Evolutionary conservation across 1,284 basidiomycete genomes (phyloP), one percentile per base, ranked within the genome.

Genomic region (Hymenochaete sp.): DNA sequence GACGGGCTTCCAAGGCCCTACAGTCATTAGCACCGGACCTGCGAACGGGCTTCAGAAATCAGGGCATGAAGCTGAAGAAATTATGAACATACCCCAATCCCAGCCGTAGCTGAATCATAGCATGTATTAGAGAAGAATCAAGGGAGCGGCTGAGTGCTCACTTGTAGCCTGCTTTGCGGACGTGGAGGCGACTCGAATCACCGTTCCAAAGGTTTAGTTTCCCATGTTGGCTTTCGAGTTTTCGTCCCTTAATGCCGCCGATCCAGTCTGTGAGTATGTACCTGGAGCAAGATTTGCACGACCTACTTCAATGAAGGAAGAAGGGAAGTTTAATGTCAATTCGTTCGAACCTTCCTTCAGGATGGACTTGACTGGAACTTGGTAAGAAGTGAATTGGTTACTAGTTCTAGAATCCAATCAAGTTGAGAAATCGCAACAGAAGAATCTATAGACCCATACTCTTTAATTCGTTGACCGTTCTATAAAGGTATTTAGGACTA

Each of bases 131-230:
- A 35, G 47, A n/a, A 26, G 21, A 28, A 35, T 28, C 16, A 1
- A 16, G 40, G 29, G 3, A 18, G 18, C 13, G 6, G 42, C 11
- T 39, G 22, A 39, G 38, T 32, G 58, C 70, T 54, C 59, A 87
- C 73, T 84, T 85, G 67, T 91, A 93, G 58, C 89, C 84, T 1
- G 90, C 88, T 63, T 93, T 93, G 42, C 91, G 77, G 35, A 92
- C 82, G 58, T 93, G 86, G 19, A 93, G 67, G 32, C 91, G 75
- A 54, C 82, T 86, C 0, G 85, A 80, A 59, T 92, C 87, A 4
- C 91, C 91, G 57, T 93, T 93, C 90, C 86, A 91, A 3, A 84
- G 65, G 1, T 70, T 62, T 28, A 74, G 59, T 57, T 80, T 83
- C 5, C 68, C 71, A 47, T 82, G 66, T 41, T 70, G 54, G 53